Evolutionary conservation across 2,329 filamentous ascomycete species (phyloP), one percentile per base, ranked within the genome.

Genomic region (Ophiostoma piceae): DNA sequence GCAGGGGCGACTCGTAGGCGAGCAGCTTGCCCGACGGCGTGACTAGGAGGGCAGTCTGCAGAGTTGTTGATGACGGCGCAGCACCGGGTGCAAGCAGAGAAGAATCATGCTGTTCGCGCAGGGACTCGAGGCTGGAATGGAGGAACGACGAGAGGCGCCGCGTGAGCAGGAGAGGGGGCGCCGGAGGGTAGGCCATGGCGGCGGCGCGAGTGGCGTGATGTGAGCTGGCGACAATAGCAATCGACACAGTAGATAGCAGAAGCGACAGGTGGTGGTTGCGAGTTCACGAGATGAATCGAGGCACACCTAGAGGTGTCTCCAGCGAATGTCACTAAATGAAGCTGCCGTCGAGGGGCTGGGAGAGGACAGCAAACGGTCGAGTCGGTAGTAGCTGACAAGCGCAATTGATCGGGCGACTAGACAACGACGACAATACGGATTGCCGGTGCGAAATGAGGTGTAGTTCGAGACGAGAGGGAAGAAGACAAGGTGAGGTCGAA

Each of bases 141-240:
- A 90, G 84, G 77, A 89, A 89, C 71, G 83, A 79, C 37, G 86
- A 87, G 73, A 90, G 83, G 72, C 86, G 86, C 77, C 88, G 89
- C 47, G 85, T 88, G 72, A 92, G 82, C 79, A 92, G 82, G 71
- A 88, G 82, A 35, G 85, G 85, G 51, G 85, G 84, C 51, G 84
- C 82, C 32, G 82, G 80, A 29, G 82, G 80, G n/a, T 73, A 73
- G 8, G 73, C 51, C 73, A 74, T 74, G 16, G 39, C 62, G 62
- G 35, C 60, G 62, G 32, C 8, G 35, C 9, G 12, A n/a, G 22
- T n/a, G 35, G 19, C 32, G 11, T 19, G 29, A 16, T 32, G 43
- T 7, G 19, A 47, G 29, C 9, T 37, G 16, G 29, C 5, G 57
- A 14, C 1, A 6, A n/a, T 65, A 12, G 1, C 35, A 11, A 39